Base-by-base conservation (phyloP, 306 rosid genomes). In the Pyrus bretschneideri region DNA sequence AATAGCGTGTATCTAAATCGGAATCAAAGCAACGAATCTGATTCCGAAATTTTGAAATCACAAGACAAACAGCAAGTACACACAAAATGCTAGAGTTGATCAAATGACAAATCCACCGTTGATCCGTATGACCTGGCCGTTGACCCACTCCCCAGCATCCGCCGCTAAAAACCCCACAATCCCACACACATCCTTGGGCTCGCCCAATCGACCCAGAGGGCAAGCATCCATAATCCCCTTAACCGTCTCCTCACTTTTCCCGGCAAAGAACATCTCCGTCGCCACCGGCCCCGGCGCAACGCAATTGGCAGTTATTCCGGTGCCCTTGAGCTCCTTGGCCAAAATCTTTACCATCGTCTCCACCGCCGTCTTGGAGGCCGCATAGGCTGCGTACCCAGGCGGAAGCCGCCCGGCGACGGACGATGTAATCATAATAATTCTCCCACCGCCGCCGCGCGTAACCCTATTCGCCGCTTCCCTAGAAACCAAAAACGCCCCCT, bases 251-350 rank as follows among this genome's bases (percentile, higher is more conserved):
- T 86, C 89, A 1, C 44, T 73, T 44, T 83, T 88, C 1, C 88
- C 88, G 12, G 25, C 62, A 6, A 72, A 86, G 51, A 88, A 86
- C 67, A 88, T 4, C 9, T 88, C 89, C 0, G 88, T 88, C 1
- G 87, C 92, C 0, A 81, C 70, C 1, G 89, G 88, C 13, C 92
- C 92, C 0, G 88, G 88, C 0, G 89, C 90, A 12, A 88, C 80
- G 63, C 84, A 86, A 58, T 88, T 88, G 0, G 83, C 87, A 0
- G 89, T 82, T 1, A 86, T 75, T 30, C 85, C 75, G 0, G 52
- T 82, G 9, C 89, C 89, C 76, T 77, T 86, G n/a, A 88, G 71
- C 83, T 86, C 92, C 85, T 88, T 88, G 0, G 92, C 92, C 33
- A 79, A 51, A 4, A 84, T 74, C 77, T 82, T 88, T 0, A 82